Conservation (phyloP, 495 filamentous ascomycete genomes). For the Xylaria bambusicola region DNA sequence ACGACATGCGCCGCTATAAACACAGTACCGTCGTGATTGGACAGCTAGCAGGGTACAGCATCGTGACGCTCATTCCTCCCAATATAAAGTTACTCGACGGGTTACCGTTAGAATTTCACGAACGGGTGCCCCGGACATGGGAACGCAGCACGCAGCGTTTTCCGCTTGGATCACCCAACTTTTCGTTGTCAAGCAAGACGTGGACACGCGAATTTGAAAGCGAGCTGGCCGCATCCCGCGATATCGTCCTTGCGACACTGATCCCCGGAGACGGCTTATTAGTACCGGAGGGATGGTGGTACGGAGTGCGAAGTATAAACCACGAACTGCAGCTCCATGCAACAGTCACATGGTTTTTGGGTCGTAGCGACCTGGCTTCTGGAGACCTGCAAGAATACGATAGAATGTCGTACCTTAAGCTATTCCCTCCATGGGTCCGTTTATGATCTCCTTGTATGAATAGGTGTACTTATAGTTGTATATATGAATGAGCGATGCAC, state of each 20-base stretch:
- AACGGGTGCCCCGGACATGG: not conserved
- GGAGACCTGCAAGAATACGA: slow-evolving; percentile 1
- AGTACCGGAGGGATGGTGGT: slow-evolving; percentile 11
- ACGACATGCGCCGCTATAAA: not conserved
- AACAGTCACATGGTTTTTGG: slow-evolving; percentile 9
- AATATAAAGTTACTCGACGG: not conserved
- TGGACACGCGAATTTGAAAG: slow-evolving; percentile 7
- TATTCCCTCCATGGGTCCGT: not conserved
- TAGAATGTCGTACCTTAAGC: not conserved
- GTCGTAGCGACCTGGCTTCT: not conserved
- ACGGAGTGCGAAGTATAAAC: slow-evolving; percentile 2
- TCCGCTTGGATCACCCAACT: not conserved
- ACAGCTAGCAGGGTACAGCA: slow-evolving; percentile 9
- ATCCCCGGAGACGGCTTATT: slow-evolving; percentile 7
- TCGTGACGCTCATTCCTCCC: slow-evolving; percentile 5
- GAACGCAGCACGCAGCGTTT: not conserved
- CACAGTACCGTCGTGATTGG: not conserved
- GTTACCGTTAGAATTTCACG: slow-evolving; percentile 1
- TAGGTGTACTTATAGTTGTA: too few species aligned
- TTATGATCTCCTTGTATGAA: too few species aligned
- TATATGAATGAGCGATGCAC: too few species aligned
- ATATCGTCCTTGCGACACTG: slow-evolving; percentile 1
- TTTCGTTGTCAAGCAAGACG: not conserved
- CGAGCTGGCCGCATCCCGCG: slow-evolving; percentile 1
- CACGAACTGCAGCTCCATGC: slow-evolving; percentile 1